phyloP scores from a whole-genome alignment of 345 rosid genomes.

The Atalantia buxifolia region DNA sequence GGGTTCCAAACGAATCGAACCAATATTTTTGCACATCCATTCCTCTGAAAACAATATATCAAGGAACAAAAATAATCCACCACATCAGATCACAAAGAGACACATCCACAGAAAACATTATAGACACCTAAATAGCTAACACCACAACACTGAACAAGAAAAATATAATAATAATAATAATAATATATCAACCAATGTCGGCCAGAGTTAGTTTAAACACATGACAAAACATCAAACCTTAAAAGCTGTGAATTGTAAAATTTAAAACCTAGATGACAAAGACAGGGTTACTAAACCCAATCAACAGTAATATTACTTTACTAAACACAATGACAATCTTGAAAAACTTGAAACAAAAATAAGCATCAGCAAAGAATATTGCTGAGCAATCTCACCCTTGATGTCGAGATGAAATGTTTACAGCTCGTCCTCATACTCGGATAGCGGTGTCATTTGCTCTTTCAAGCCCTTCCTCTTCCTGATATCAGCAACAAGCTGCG shows the following conservation, averaged over 20 bases:
- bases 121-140: too few species aligned
- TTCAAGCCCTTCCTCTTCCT: slow-evolving; percentile 63
- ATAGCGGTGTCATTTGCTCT: slow-evolving; percentile 61
- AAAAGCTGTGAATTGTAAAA: not conserved
- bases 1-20: too few species aligned
- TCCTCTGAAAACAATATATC: too few species aligned
- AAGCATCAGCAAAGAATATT: not conserved
- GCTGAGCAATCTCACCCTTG: not conserved
- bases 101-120: too few species aligned
- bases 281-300: not conserved
- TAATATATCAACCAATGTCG: not conserved
- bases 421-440: slow-evolving; percentile 56
- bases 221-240: too few species aligned
- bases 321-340: not conserved
- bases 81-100: too few species aligned
- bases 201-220: not conserved
- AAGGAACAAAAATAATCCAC: too few species aligned
- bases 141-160: too few species aligned
- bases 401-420: not conserved
- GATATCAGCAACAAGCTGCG: slow-evolving; percentile 39
- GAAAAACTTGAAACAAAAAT: not conserved
- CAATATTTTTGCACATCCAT: too few species aligned
- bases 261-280: not conserved
- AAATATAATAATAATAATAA: too few species aligned
- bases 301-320: not conserved